Conservation (phyloP, 352 stramenopile species). For the Globisporangium solare region DNA sequence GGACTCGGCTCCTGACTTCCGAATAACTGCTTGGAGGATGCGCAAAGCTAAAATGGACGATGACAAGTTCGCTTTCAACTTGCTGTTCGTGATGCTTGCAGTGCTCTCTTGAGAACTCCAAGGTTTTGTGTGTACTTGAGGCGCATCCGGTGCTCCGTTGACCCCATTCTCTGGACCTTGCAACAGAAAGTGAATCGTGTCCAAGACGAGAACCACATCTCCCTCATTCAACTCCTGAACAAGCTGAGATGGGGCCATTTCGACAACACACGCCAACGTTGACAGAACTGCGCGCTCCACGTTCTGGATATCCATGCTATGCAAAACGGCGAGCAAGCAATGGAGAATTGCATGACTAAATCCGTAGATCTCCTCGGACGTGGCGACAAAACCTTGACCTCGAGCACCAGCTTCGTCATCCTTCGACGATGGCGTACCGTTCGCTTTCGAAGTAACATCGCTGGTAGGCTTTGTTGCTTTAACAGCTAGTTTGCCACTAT, state of each 20-base stretch:
- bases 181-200: conserved; percentile 64
- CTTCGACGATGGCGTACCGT: neutral
- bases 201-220: conserved; percentile 60
- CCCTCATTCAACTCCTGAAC: conserved; percentile 40
- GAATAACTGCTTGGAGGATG: conserved; percentile 63
- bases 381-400: conserved; percentile 20
- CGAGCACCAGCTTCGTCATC: conserved; percentile 14
- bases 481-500: conserved; percentile 2
- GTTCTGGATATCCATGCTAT: conserved; percentile 62
- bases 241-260: conserved; percentile 63
- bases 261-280: conserved; percentile 59
- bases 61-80: conserved; percentile 37
- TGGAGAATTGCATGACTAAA: conserved; percentile 44
- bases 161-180: conserved; percentile 29
- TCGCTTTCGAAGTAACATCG: neutral
- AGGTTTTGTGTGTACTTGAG: neutral
- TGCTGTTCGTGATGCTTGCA: neutral
- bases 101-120: neutral
- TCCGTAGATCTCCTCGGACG: conserved; percentile 33
- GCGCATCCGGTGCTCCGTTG: conserved; percentile 2
- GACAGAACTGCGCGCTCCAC: conserved; percentile 59
- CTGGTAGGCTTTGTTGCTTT: neutral
- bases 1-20: conserved; percentile 51
- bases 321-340: conserved; percentile 47
- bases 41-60: conserved; percentile 69